Conservation (phyloP, 176 grass and related monocot species). For the Oryza longistaminata region DNA sequence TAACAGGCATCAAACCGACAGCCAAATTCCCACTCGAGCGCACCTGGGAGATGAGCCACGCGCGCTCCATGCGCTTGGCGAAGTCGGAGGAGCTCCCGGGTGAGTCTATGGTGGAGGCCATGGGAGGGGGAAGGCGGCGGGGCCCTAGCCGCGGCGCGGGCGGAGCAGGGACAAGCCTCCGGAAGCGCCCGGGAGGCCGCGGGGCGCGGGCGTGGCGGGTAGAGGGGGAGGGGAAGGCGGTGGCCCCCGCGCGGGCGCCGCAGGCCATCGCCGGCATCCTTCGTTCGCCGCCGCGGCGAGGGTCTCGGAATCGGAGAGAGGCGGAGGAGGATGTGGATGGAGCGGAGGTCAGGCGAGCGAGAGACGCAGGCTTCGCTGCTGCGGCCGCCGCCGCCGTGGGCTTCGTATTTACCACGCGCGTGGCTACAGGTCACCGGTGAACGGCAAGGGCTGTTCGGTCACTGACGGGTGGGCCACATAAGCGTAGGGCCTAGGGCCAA, state of each 20-base stretch:
- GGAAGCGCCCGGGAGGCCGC: slow-evolving; percentile 24
- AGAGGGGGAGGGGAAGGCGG: neutral
- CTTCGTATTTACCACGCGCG: slow-evolving; percentile 26
- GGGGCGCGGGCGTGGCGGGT: neutral
- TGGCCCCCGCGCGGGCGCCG: neutral
- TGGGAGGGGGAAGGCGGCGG: slow-evolving; percentile 34
- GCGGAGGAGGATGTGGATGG: neutral
- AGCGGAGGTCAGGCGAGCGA: neutral
- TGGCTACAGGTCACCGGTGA: neutral
- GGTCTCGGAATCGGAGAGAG: neutral
- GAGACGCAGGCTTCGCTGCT: neutral
- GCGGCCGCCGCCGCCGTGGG: neutral
- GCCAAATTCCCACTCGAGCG: neutral
- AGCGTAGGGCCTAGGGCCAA: neutral
- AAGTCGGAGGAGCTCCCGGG: slow-evolving; percentile 66
- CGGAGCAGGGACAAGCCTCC: neutral
- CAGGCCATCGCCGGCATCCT: slow-evolving; percentile 49
- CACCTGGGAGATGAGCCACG: slow-evolving; percentile 95
- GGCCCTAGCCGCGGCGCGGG: neutral
- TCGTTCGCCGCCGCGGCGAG: slow-evolving; percentile 8
- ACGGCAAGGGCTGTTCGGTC: neutral
- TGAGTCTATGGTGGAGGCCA: slow-evolving; percentile 65
- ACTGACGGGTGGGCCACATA: slow-evolving; percentile 17
- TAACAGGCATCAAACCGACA: neutral
- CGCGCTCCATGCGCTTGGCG: slow-evolving; percentile 74